Evolutionary conservation across 345 rosid species (phyloP), one percentile per base, ranked within the genome.

Genomic region (Nephelium lappaceum): DNA sequence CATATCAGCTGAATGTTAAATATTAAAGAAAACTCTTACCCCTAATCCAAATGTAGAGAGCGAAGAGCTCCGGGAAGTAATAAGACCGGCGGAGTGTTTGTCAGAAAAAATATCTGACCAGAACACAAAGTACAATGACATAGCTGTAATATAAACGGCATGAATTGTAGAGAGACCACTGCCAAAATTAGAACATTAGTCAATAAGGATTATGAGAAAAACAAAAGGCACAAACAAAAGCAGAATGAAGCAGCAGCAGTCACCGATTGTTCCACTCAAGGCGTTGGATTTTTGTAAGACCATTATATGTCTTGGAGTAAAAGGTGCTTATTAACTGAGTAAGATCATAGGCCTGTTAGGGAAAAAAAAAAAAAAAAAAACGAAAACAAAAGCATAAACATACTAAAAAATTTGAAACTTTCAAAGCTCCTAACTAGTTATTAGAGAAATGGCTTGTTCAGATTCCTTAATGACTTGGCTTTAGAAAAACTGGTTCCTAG

Each of bases 261-360:
- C 80, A 92, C 98, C 98, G 85, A 65, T 95, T 93, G 80, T 92
- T 93, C 98, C 98, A 95, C 76, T 95, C 98, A 66, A 86, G 74
- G 58, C 88, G 87, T 72, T 95, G 92, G 41, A 83, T 57, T 77
- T 91, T 89, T 41, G 93, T 82, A 58, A 95, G 91, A 77, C 82
- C 81, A 68, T 86, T 45, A 74, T 88, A 95, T 43, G 90, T 73
- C 86, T 86, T 93, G 81, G 85, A 79, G 82, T 91, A 89, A 83
- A 86, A 80, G 69, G 80, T 81, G 79, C 98, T 93, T 77, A 90
- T 69, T 70, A 89, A 72, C 49, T 90, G 86, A 11, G 89, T 75
- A 73, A 92, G 86, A 86, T 93, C 98, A 83, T 91, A 91, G 18
- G 78, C 92, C 98, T 95, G 79, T 19, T 49, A 36, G 60, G 38